A percentile compares a stretch with the other conserved stretches of the same genome.
These are phyloP conservation scores for Centrapalus pauciflorus DNA, from an alignment of 129 eudicot species.

Conservation along the genomic window DNA sequence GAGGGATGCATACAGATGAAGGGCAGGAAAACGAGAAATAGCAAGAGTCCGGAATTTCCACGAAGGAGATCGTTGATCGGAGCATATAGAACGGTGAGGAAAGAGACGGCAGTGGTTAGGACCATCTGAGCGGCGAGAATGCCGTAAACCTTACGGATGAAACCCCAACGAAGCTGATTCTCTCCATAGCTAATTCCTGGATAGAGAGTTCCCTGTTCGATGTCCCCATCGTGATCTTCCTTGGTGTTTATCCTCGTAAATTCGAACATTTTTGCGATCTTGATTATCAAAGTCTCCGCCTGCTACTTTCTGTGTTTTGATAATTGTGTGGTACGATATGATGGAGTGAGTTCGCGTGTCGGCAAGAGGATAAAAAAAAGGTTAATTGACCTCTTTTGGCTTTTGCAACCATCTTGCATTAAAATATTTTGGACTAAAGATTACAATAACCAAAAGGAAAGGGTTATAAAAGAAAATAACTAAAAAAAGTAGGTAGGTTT, in stretches of 20 bases:
- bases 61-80: slow-evolving; percentile 76
- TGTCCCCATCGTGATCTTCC: slow-evolving; percentile 56
- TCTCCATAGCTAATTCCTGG: slow-evolving; percentile 88
- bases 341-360: slow-evolving; percentile 13
- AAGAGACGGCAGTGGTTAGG: slow-evolving; percentile 68
- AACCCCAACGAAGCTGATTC: slow-evolving; percentile 91
- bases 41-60: slow-evolving; percentile 60
- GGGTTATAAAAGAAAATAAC: too few species aligned
- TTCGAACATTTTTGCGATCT: slow-evolving; percentile 43
- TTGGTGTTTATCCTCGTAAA: slow-evolving; percentile 45
- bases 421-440: too few species aligned
- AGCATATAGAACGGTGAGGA: slow-evolving; percentile 63
- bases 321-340: background rate
- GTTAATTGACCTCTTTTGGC: too few species aligned
- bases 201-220: slow-evolving; percentile 72
- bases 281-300: slow-evolving; percentile 13
- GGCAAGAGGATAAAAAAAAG: background rate
- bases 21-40: slow-evolving; percentile 72
- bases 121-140: slow-evolving; percentile 85
- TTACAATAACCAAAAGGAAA: too few species aligned
- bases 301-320: background rate
- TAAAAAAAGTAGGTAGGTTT: too few species aligned
- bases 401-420: too few species aligned
- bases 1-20: slow-evolving; percentile 49
- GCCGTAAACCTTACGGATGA: slow-evolving; percentile 93